A percentile compares a stretch with the other conserved stretches of the same genome.
Conservation (phyloP, 1,139 yeast genomes). For the Geotrichum cucujoidarum region DNA sequence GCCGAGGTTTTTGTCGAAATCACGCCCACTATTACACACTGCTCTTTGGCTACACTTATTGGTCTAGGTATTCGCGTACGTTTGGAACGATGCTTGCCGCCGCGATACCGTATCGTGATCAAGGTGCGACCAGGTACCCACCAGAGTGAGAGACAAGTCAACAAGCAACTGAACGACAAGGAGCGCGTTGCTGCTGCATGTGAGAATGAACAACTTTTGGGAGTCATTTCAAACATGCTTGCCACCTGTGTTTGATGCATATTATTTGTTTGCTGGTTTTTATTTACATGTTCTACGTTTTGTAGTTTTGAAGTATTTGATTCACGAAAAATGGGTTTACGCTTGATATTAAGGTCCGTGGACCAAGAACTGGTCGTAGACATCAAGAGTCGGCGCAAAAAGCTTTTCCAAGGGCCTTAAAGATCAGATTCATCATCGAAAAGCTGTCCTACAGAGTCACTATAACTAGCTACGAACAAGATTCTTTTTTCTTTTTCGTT, state of each 20-base stretch:
- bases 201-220: slow-evolving; percentile 85
- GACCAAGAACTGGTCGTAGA: no score
- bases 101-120: slow-evolving; percentile 74
- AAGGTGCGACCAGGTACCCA: slow-evolving; percentile 87
- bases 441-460: no score
- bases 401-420: no score
- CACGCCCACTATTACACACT: slow-evolving; percentile 97
- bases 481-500: no score
- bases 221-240: slow-evolving; percentile 88
- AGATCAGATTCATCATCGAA: no score
- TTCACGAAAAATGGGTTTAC: no score
- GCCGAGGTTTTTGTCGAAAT: slow-evolving; percentile 77
- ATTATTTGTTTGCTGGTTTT: neutral
- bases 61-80: slow-evolving; percentile 94
- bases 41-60: slow-evolving; percentile 90
- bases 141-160: slow-evolving; percentile 92
- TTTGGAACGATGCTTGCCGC: slow-evolving; percentile 81
- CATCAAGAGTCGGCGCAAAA: no score
- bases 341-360: no score
- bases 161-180: slow-evolving; percentile 93
- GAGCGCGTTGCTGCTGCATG: slow-evolving; percentile 99
- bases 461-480: no score
- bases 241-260: slow-evolving; percentile 51
- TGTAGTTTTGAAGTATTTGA: neutral
- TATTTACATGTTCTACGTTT: neutral